A percentile compares a stretch with the other conserved stretches of the same genome.
phyloP scores from a whole-genome alignment of 192 early-diverging fungal genomes.

The Gonapodya prolifera region DNA sequence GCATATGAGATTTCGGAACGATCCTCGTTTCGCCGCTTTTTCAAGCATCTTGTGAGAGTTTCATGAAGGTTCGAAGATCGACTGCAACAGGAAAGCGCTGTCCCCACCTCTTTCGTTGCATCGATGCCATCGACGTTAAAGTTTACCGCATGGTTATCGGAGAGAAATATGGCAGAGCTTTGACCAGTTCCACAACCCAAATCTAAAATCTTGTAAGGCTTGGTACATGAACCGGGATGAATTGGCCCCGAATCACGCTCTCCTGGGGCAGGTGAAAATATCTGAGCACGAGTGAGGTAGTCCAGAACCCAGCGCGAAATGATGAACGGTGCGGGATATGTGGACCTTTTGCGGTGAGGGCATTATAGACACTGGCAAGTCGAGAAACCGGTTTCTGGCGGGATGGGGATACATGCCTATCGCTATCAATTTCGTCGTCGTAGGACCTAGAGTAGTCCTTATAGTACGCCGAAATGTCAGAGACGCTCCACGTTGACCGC shows the following conservation, averaged over 20 bases:
- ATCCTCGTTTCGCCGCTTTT: not conserved
- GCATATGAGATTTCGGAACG: not conserved
- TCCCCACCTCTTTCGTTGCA: not conserved
- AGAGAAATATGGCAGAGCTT: not conserved
- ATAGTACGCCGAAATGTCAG: not conserved
- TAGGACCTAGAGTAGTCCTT: not conserved
- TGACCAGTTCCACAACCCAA: not conserved
- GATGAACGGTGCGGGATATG: not conserved
- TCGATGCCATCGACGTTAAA: not conserved
- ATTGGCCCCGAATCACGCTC: not conserved
- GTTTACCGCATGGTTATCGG: not conserved
- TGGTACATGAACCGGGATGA: no score
- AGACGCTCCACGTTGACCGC: not conserved
- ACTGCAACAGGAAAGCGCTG: no score
- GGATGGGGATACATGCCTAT: not conserved
- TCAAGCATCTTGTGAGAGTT: not conserved
- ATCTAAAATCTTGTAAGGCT: not conserved
- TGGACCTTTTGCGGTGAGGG: not conserved
- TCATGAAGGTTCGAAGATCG: no score
- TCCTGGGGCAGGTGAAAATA: not conserved
- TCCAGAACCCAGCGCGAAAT: not conserved
- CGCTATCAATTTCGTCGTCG: not conserved
- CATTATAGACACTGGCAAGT: not conserved
- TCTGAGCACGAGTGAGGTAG: not conserved
- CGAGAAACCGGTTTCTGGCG: not conserved